These are phyloP conservation scores for Neofusicoccum kwambonambiense DNA, from an alignment of 2,329 filamentous ascomycete species.

Conservation along the genomic window DNA sequence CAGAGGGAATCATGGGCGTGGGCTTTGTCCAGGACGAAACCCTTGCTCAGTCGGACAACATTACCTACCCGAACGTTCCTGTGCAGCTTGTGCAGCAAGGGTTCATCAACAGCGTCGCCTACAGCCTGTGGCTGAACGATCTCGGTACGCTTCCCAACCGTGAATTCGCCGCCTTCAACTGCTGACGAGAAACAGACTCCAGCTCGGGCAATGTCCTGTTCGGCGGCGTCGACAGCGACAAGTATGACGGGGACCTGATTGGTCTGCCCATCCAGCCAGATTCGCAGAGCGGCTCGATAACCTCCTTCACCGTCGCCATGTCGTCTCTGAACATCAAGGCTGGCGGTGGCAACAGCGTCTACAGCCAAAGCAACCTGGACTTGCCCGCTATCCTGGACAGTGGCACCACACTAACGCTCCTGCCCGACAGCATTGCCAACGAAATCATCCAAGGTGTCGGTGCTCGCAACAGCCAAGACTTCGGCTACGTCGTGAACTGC, in stretches of 20 bases:
- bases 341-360: constrained; percentile 1
- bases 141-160: constrained; percentile 60
- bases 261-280: constrained; percentile 60
- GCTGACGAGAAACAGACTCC: constrained; percentile 1
- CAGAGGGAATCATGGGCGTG: constrained; percentile 16
- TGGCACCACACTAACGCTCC: constrained; percentile 65
- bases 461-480: neutral
- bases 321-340: constrained; percentile 2
- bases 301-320: constrained; percentile 15
- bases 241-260: constrained; percentile 61
- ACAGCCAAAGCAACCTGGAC: neutral
- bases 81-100: constrained; percentile 61
- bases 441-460: constrained; percentile 15
- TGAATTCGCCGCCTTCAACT: constrained; percentile 26
- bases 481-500: constrained; percentile 11
- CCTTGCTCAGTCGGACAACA: neutral
- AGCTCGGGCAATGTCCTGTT: constrained; percentile 67
- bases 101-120: constrained; percentile 64
- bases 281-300: neutral
- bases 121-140: constrained; percentile 53
- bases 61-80: constrained; percentile 66
- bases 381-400: constrained; percentile 61
- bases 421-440: constrained; percentile 53
- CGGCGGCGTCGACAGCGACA: constrained; percentile 68
- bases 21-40: constrained; percentile 9